Conservation (phyloP, 2,329 filamentous ascomycete species). For the Ramularia endophylla region DNA sequence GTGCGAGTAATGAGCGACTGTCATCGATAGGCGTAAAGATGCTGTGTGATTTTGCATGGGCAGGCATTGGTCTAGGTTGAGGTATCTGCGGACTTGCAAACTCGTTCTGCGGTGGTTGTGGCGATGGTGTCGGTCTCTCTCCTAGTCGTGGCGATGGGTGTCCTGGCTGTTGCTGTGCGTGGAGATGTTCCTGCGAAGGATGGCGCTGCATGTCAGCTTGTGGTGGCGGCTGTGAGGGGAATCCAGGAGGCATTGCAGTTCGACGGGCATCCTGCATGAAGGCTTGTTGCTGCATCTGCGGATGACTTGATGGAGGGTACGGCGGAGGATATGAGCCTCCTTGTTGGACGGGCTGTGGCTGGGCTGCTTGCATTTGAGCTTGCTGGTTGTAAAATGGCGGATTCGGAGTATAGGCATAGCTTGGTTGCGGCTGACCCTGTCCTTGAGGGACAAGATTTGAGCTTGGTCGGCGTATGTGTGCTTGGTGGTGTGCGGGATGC, state of each 20-base stretch:
- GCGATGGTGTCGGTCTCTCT: conserved; percentile 36
- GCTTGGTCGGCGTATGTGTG: conserved; percentile 60
- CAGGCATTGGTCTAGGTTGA: conserved; percentile 59
- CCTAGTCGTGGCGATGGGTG: conserved; percentile 34
- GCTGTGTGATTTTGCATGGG: conserved; percentile 66
- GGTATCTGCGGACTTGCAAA: conserved; percentile 50
- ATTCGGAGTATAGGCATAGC: conserved; percentile 79
- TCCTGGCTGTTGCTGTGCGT: conserved; percentile 27
- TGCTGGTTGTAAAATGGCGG: conserved; percentile 69
- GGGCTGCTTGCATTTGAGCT: conserved; percentile 47
- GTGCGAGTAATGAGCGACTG: conserved; percentile 77
- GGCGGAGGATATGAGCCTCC: conserved; percentile 25
- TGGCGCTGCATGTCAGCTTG: conserved; percentile 47
- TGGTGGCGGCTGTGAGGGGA: conserved; percentile 51
- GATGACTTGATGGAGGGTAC: conserved; percentile 25
- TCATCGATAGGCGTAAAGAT: conserved; percentile 98
- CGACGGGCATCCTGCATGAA: conserved; percentile 73
- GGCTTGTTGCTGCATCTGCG: conserved; percentile 48
- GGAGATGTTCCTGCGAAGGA: conserved; percentile 21
- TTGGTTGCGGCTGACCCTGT: conserved; percentile 46
- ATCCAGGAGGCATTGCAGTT: conserved; percentile 66
- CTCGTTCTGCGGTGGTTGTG: conserved; percentile 46
- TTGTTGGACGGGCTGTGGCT: conserved; percentile 20
- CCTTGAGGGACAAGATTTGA: conserved; percentile 64
- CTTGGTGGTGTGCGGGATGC: conserved; percentile 53